Evolutionary conservation across 1,139 yeast genomes (phyloP), one percentile per base, ranked within the genome.

Genomic region (Candida mesenterica): DNA sequence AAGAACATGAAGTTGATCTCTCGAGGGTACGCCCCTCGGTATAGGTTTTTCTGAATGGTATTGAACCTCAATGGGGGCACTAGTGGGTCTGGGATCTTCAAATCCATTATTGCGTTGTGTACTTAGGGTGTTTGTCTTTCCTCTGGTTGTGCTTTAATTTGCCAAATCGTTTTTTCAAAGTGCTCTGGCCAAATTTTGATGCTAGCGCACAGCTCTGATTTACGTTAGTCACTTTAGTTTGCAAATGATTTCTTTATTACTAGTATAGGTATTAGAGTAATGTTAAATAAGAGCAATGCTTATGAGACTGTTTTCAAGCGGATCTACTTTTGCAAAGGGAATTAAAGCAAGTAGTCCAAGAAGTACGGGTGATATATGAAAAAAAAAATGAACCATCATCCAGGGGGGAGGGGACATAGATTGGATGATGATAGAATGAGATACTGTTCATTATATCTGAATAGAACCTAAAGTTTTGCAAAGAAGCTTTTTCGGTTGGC

Each of bases 1-100:
- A 92, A 64, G 52, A 83, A 92, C n/a, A 80, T 72, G 40, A 75
- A 70, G 53, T 88, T 89, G 39, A 82, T 74, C 34, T 78, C 77
- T 37, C 94, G 72, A 1, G 97, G 97, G 50, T 85, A 86, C 1
- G 95, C 83, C 0, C 97, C 97, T 33, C 97, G 66, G 52, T 80
- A 85, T 4, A 90, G 64, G 36, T 75, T 69, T 1, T 85, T 78
- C 49, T 84, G 86, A 1, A 89, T 79, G 5, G 78, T 70, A 33
- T 80, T 79, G 60, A 84, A 92, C 45, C 89, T 71, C 42, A 89
- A 68, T 1, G 97, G 97, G 0, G 97, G 94, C 0, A 84, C 82
- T 30, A 83, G 53, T 9, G 73, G 59, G 24, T 55, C 65, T 1
- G 72, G 69, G 16, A 60, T 51, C 31, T 37, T 33, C 15, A 42